phyloP scores from a whole-genome alignment of 129 eudicot species.

The Lonicera japonica region DNA sequence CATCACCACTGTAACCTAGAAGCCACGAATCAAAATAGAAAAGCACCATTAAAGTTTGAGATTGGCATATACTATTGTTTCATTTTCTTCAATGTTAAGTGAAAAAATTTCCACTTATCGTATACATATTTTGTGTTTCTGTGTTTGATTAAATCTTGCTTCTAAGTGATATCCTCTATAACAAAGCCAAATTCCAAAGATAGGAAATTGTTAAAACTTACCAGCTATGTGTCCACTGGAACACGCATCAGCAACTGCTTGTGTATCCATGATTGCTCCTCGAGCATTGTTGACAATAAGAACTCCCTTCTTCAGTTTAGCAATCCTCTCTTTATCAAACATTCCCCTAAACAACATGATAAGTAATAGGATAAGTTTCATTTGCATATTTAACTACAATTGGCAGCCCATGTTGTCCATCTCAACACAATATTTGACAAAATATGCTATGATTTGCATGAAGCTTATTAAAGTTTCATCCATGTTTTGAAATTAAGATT shows the following conservation, averaged over 20 bases:
- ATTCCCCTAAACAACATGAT: constrained; percentile 55
- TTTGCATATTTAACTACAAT: too few relatives aligned
- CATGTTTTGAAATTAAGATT: too few relatives aligned
- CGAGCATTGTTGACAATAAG: constrained; percentile 93
- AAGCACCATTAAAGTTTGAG: neutral
- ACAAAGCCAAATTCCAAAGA: neutral
- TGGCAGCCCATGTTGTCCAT: too few relatives aligned
- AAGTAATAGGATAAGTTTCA: neutral
- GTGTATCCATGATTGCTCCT: constrained; percentile 99
- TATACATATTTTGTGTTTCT: too few relatives aligned
- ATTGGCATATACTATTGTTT: neutral
- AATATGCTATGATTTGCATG: too few relatives aligned
- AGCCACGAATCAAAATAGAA: neutral
- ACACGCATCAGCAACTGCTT: constrained; percentile 96
- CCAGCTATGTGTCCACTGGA: constrained; percentile 92
- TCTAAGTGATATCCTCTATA: neutral
- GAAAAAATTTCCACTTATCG: too few relatives aligned
- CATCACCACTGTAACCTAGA: constrained; percentile 95
- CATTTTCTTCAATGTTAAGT: too few relatives aligned
- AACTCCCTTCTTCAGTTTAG: constrained; percentile 93
- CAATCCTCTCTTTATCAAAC: constrained; percentile 81
- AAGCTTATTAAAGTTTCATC: too few relatives aligned
- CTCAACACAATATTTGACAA: too few relatives aligned
- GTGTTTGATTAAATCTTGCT: neutral
- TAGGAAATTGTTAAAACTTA: constrained; percentile 18